Evolutionary conservation across 805 yeast genomes (phyloP).

Genomic region (Candida verbasci): DNA sequence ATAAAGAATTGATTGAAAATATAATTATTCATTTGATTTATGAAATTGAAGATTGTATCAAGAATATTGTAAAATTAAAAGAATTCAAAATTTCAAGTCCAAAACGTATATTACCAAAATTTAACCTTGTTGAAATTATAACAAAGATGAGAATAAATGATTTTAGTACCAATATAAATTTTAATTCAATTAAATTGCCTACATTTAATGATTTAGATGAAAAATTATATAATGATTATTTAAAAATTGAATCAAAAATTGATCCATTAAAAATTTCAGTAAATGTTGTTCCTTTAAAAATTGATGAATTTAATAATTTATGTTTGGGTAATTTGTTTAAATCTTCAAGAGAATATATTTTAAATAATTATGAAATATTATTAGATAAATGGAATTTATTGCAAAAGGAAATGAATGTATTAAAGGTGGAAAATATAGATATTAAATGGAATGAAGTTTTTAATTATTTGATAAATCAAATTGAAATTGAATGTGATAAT

Average conservation of each 20-base stretch:
- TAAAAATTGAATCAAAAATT: conserved; percentile 36
- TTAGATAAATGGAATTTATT: conserved; percentile 39
- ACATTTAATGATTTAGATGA: conserved; percentile 27
- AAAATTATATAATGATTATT: conserved; percentile 37
- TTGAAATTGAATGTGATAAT: conserved; percentile 18
- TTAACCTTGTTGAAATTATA: conserved; percentile 16
- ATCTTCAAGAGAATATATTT: conserved; percentile 23
- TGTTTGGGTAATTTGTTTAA: conserved; percentile 18
- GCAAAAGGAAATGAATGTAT: conserved; percentile 31
- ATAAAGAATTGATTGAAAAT: conserved; percentile 21
- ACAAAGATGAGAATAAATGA: conserved; percentile 21
- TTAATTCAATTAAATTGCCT: conserved; percentile 22
- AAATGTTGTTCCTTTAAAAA: conserved; percentile 47
- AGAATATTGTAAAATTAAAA: conserved; percentile 13
- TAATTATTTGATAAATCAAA: conserved; percentile 41
- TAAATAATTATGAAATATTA: conserved; percentile 36
- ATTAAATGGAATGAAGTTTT: conserved; percentile 55
- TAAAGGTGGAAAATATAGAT: conserved; percentile 47
- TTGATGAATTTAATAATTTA: conserved; percentile 35
- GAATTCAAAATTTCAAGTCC: conserved; percentile 18
- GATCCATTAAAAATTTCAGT: conserved; percentile 51
- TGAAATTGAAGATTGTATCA: conserved; percentile 24
- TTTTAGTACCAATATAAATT: conserved; percentile 6
- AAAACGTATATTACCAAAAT: conserved; percentile 12
- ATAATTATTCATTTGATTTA: conserved; percentile 19